Evolutionary conservation across 352 stramenopile genomes (phyloP), one percentile per base, ranked within the genome.

Genomic region (Saprolegnia parasitica): DNA sequence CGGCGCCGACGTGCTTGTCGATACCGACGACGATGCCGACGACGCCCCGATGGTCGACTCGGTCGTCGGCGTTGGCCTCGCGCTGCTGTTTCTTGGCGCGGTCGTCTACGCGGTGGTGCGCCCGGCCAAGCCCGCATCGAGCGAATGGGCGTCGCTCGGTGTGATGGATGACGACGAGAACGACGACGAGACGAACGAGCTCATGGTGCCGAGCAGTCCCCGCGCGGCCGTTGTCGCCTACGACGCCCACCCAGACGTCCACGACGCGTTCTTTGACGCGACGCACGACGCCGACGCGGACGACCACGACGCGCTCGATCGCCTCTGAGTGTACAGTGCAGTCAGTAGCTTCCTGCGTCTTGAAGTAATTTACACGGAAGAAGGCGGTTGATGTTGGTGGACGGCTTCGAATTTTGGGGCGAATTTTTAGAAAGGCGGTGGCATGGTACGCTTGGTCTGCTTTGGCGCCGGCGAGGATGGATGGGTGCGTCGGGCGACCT

Each of bases 31-130:
- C 26, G 56, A 45, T 4, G n/a, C 52, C 24, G 72, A 76, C 29
- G 67, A 86, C 0, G 71, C 80, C 15, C 84, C 86, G 13, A 68
- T 92, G 68, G 84, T 95, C 37, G 73, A 93, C 45, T 89, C 83
- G 1, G 74, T 93, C 15, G 87, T 91, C 0, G 87, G 87, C 5
- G 80, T 83, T 11, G 73, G 88, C 24, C 75, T 95, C 29, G 87
- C 82, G 13, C 76, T 88, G 10, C 80, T 84, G 21, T 95, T 95
- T 60, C 67, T 95, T 10, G 32, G 90, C 29, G 79, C 86, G 35
- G 77, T 90, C 32, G 64, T 78, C 24, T 60, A 60, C 1, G 75
- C 88, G 45, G 89, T 84, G 20, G 72, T 91, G 29, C 55, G 50
- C 49, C 85, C 81, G 71, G 76, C 80, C 26, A 87, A 83, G 73